Percentiles rank a stretch among this genome's conserved stretches.
Evolutionary conservation across 1,284 basidiomycete species (phyloP).

Genomic region (Phaffia rhodozyma): DNA sequence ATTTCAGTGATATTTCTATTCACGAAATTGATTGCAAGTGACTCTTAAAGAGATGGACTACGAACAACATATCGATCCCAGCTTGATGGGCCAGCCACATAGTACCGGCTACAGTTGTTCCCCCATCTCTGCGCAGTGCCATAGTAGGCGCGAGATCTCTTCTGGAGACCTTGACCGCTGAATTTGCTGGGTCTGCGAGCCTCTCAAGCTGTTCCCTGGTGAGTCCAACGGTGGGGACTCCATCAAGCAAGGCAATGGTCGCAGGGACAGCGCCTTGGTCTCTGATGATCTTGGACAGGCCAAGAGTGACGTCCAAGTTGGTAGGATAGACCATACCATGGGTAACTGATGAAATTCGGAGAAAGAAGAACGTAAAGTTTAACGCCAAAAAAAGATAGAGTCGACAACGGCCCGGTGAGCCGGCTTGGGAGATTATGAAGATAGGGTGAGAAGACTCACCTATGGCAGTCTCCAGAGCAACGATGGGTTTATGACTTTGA

Average conservation of each 20-base stretch:
- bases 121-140: conserved; percentile 58
- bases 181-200: conserved; percentile 50
- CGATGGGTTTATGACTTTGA: conserved; percentile 37
- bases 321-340: conserved; percentile 60
- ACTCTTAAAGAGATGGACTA: neutral
- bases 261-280: conserved; percentile 69
- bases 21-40: neutral
- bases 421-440: conserved; percentile 38
- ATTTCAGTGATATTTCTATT: too few species aligned
- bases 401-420: conserved; percentile 18
- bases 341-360: neutral
- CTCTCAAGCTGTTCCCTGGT: conserved; percentile 48
- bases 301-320: conserved; percentile 42
- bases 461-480: conserved; percentile 60
- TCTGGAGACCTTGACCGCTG: conserved; percentile 64
- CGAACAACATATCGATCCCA: conserved; percentile 57
- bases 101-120: conserved; percentile 44
- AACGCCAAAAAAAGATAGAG: too few species aligned
- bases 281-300: conserved; percentile 59
- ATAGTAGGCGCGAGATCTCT: conserved; percentile 74
- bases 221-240: conserved; percentile 71
- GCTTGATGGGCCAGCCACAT: conserved; percentile 48
- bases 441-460: conserved; percentile 46
- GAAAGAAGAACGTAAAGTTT: too few species aligned
- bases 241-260: conserved; percentile 75